Conservation (phyloP, 2,329 filamentous ascomycete genomes). For the Stachybotrys chlorohalonatus region DNA sequence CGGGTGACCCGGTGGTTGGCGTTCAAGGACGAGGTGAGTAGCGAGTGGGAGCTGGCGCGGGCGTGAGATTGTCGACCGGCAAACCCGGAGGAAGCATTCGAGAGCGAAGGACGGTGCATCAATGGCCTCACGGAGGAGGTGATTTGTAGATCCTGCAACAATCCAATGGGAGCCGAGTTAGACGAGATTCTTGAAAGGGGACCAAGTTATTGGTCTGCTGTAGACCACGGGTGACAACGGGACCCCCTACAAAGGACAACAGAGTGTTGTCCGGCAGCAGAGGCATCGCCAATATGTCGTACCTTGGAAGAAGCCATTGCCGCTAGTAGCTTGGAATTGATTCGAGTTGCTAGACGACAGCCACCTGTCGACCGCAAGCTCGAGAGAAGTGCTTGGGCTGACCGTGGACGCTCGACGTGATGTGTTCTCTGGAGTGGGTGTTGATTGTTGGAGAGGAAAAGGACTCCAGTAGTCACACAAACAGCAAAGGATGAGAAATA, state of each 20-base stretch:
- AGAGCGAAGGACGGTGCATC: conserved; percentile 50
- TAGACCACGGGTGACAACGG: background rate
- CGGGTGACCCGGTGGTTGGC: conserved; percentile 78
- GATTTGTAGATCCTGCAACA: conserved; percentile 46
- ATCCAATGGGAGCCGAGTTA: background rate
- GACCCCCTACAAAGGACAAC: background rate
- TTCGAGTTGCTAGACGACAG: conserved; percentile 23
- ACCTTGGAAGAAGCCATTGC: conserved; percentile 58
- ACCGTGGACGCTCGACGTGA: conserved; percentile 1
- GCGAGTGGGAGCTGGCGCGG: conserved; percentile 73
- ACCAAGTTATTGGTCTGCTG: too few species aligned
- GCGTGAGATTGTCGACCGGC: conserved; percentile 54
- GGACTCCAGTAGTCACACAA: conserved; percentile 14
- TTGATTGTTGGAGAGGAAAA: background rate
- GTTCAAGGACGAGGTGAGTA: conserved; percentile 70
- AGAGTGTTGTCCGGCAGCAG: background rate
- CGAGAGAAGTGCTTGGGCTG: conserved; percentile 3
- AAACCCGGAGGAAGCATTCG: conserved; percentile 50
- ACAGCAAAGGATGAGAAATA: conserved; percentile 26
- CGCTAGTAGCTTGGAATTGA: conserved; percentile 22
- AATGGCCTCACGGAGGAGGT: conserved; percentile 56
- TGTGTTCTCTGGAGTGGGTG: background rate
- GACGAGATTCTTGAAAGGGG: too few species aligned
- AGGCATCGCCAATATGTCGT: conserved; percentile 14
- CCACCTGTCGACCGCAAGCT: conserved; percentile 20